These are phyloP conservation scores for Naganishia kalamii DNA, from an alignment of 768 basidiomycete species.

Conservation along the genomic window DNA sequence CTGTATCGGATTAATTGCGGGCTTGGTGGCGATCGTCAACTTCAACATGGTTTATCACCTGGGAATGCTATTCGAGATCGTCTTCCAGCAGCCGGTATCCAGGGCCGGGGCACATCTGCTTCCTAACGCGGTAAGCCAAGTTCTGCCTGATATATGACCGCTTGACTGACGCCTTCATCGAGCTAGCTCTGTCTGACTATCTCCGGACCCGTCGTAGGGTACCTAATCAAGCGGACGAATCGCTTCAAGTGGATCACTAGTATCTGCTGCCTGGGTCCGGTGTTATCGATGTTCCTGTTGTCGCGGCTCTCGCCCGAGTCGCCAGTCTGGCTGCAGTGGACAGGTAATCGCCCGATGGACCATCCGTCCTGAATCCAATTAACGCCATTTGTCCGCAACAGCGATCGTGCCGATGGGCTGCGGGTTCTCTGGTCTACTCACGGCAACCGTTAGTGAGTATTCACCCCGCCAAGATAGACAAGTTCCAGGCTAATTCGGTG, in stretches of 20 bases:
- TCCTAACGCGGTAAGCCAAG: conserved; percentile 18
- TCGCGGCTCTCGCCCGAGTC: not conserved
- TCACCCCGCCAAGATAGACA: not conserved
- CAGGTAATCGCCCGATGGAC: not conserved
- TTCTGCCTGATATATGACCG: not conserved
- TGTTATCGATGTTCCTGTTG: conserved; percentile 22
- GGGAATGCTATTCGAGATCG: conserved; percentile 25
- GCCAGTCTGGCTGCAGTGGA: conserved; percentile 19
- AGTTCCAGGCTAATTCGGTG: not conserved
- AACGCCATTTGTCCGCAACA: not conserved
- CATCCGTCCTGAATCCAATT: no score
- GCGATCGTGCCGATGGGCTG: conserved; percentile 23
- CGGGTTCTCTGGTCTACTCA: conserved; percentile 22
- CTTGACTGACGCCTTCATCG: not conserved
- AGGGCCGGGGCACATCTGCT: conserved; percentile 25
- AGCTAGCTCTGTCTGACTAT: conserved; percentile 20
- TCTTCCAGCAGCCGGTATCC: conserved; percentile 22
- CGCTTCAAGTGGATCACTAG: conserved; percentile 26
- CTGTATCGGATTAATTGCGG: conserved; percentile 24
- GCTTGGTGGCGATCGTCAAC: conserved; percentile 22
- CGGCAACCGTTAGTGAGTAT: conserved; percentile 19
- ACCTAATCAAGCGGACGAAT: conserved; percentile 17
- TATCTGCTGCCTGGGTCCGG: conserved; percentile 21
- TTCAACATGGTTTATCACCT: conserved; percentile 28
- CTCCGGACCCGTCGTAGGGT: conserved; percentile 21